Conservation (phyloP, 306 rosid species). For the Fragaria iinumae region DNA sequence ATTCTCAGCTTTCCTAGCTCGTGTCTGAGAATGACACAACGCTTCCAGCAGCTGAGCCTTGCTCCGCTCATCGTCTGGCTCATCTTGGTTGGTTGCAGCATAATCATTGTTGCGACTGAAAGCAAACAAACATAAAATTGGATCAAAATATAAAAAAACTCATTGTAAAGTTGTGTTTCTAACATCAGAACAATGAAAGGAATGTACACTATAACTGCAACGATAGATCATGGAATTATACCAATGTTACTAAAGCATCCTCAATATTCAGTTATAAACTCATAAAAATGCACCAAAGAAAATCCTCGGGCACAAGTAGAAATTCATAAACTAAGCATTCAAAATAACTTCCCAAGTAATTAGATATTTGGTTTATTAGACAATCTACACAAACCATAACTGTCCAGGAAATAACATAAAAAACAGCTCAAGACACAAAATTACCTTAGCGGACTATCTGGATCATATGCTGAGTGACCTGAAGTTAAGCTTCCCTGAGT, state of each 20-base stretch:
- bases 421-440: conserved; percentile 13
- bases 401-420: not conserved
- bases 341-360: not conserved
- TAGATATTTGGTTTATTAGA: not conserved
- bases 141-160: conserved; percentile 13
- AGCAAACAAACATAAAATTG: conserved; percentile 13
- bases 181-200: not conserved
- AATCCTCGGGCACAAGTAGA: not conserved
- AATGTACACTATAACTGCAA: not conserved
- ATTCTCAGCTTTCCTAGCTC: conserved; percentile 88
- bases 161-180: conserved; percentile 5
- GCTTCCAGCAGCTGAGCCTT: conserved; percentile 80
- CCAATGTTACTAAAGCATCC: not conserved
- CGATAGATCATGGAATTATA: not conserved
- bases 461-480: conserved; percentile 43
- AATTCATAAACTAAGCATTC: not conserved
- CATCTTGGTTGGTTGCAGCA: conserved; percentile 23
- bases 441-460: conserved; percentile 47
- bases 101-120: conserved; percentile 42
- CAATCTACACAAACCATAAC: not conserved
- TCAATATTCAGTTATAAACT: not conserved
- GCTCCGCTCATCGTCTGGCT: conserved; percentile 26
- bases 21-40: conserved; percentile 79
- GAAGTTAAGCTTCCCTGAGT: conserved; percentile 41
- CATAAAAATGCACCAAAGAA: not conserved